Evolutionary conservation across 306 rosid species (phyloP), one percentile per base, ranked within the genome.

Genomic region (Prunus mume): DNA sequence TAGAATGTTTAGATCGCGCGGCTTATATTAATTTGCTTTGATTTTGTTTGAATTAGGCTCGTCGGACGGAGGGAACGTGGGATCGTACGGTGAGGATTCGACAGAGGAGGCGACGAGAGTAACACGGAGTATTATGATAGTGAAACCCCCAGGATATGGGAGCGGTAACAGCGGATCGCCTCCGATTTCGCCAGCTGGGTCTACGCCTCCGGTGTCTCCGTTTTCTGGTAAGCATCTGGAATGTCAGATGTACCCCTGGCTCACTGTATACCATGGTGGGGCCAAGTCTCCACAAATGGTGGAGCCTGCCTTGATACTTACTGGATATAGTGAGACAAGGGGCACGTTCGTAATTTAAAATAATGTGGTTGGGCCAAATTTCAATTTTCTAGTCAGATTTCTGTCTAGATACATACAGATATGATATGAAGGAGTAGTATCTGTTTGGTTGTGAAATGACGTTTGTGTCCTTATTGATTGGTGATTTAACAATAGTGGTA

Each of bases 71-170:
- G 92, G 90, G 58, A 83, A 43, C 76, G 80, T 55, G 84, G 85
- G 89, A 79, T 68, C 89, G 9, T 87, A 66, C 86, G 83, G 87
- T 13, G 89, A 80, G 9, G 90, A 83, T 12, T 28, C 91, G 5
- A 0, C 87, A 20, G 83, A 82, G 82, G 89, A 85, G 76, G 47
- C 78, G 67, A 20, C 45, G 69, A 89, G 62, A 76, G 93, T 93
- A 24, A 91, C 98, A 2, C 89, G 96, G 69, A 88, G 96, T 72
- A 93, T 93, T 72, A 93, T 89, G 98, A 91, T 93, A 77, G 80
- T 91, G 52, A 93, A 83, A 58, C 98, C 98, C 18, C 89, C 93
- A 0, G 95, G 93, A 1, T 87, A 86, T 74, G 90, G 83, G 73
- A 85, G 73, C 72, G 92, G 87, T 61, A 87, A 78, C 69, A 83